Base-by-base conservation (phyloP, 495 filamentous ascomycete genomes). In the Xylaria curta region DNA sequence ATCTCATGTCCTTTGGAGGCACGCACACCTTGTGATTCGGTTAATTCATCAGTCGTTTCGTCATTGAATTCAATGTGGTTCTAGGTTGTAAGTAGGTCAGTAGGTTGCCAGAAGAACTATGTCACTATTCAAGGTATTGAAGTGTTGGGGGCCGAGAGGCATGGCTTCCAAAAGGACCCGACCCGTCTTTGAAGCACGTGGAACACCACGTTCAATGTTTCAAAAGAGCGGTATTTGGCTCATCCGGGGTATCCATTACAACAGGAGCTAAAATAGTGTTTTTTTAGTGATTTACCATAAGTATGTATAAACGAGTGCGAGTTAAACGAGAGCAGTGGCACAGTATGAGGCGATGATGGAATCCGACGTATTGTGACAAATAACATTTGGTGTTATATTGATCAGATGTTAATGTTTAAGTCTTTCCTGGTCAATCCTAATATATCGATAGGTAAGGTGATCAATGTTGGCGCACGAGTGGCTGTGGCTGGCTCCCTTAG, bases 161-260 rank as follows among this genome's bases (percentile, higher is more conserved):
- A 24, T 46, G 17, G 24, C 49, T 24, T 38, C 36, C 5, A 38
- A 31, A 1, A 26, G 21, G 49, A 26, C 49, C 21, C 21, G 49
- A 26, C 49, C 49, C 49, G 49, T 51, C 49, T 51, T 51, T 51
- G 8, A 51, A 51, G 49, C 49, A 24, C n/a, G 49, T 51, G 47
- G 47, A 21, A 38, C 36, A 24, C 49, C 49, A 21, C 49, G 8
- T 51, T 51, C 49, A 13, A 26, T 53, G 49, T 56, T 56, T 56
- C 13, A 31, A 28, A 15, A 26, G 51, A 21, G 26, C 51, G 51
- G 24, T 7, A 56, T 7, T 31, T 1, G 26, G 4, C 24, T 56
- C 26, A 56, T 56, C 53, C 26, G 53, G 26, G 26, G 26, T 26
- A 24, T 1, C 53, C 2, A 9, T 12, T 21, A 24, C 49, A 51